These are phyloP conservation scores for Populus ilicifolia DNA, from an alignment of 345 rosid genomes.

Conservation along the genomic window DNA sequence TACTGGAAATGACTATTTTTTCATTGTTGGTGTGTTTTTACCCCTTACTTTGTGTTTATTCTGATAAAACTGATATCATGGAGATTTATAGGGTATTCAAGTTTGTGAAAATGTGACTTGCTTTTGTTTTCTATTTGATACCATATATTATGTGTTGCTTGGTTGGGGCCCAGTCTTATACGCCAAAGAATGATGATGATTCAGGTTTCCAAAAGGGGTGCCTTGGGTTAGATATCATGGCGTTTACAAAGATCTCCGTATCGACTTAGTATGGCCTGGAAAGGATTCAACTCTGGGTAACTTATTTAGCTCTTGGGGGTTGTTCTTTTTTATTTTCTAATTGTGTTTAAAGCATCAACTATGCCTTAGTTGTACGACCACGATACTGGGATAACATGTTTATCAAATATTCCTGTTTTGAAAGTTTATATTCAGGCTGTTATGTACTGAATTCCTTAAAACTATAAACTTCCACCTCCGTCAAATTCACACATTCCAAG, in stretches of 20 bases:
- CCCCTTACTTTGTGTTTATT: not conserved
- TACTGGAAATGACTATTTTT: not conserved
- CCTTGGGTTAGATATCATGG: constrained; percentile 83
- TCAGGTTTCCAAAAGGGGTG: constrained; percentile 80
- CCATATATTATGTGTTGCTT: not conserved
- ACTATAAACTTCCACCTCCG: not conserved
- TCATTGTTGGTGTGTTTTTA: not conserved
- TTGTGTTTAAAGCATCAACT: not conserved
- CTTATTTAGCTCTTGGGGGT: not conserved
- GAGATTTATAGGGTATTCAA: not conserved
- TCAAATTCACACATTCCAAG: not conserved
- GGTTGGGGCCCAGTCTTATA: constrained; percentile 6
- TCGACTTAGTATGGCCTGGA: constrained; percentile 77
- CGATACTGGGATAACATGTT: not conserved
- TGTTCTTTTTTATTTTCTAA: not conserved
- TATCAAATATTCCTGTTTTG: not conserved
- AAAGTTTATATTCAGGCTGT: not conserved
- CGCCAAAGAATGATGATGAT: not conserved
- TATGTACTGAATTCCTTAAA: not conserved
- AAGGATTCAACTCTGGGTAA: constrained; percentile 56
- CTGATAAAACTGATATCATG: not conserved
- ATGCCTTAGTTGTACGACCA: not conserved
- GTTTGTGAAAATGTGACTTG: not conserved
- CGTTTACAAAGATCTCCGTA: constrained; percentile 50
- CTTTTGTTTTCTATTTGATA: not conserved